Conservation (phyloP, 2,329 filamentous ascomycete species). For the Didymosphaeria variabile region DNA sequence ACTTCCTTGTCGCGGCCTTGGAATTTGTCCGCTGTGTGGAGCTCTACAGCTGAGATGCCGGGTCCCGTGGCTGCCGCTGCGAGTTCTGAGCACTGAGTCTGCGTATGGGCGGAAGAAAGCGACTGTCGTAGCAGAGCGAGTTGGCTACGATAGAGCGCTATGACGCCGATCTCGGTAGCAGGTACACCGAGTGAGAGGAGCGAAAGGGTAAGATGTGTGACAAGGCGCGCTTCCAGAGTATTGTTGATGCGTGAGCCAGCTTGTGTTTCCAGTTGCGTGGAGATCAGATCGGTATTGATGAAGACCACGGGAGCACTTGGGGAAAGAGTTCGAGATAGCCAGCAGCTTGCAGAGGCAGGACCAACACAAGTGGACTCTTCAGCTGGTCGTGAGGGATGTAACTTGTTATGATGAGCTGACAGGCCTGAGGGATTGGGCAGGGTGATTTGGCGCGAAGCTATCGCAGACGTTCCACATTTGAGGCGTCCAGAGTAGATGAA, state of each 20-base stretch:
- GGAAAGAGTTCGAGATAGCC: conserved; percentile 76
- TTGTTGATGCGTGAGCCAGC: conserved; percentile 87
- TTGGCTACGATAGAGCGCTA: conserved; percentile 96
- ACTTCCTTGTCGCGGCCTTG: conserved; percentile 97
- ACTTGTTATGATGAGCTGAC: conserved; percentile 41
- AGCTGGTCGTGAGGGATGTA: conserved; percentile 22
- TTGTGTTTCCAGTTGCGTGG: conserved; percentile 72
- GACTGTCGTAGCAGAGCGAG: conserved; percentile 81
- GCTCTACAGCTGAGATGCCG: conserved; percentile 69
- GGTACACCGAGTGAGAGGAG: conserved; percentile 80
- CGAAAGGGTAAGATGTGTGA: conserved; percentile 80
- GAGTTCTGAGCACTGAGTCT: conserved; percentile 56
- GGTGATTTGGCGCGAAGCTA: conserved; percentile 73
- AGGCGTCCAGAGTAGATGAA: conserved; percentile 92
- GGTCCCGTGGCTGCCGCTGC: conserved; percentile 26
- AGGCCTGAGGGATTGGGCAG: conserved; percentile 63
- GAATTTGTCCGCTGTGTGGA: conserved; percentile 97
- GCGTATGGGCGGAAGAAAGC: conserved; percentile 64
- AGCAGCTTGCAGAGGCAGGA: conserved; percentile 66
- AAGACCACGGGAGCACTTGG: conserved; percentile 81
- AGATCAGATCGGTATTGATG: conserved; percentile 84
- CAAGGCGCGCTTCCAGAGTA: conserved; percentile 78
- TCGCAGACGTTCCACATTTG: conserved; percentile 83
- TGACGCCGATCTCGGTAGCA: conserved; percentile 83
- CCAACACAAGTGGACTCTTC: conserved; percentile 58